Percentiles rank a stretch among this genome's conserved stretches.
phyloP scores from a whole-genome alignment of 345 rosid species.

The Brassica juncea region DNA sequence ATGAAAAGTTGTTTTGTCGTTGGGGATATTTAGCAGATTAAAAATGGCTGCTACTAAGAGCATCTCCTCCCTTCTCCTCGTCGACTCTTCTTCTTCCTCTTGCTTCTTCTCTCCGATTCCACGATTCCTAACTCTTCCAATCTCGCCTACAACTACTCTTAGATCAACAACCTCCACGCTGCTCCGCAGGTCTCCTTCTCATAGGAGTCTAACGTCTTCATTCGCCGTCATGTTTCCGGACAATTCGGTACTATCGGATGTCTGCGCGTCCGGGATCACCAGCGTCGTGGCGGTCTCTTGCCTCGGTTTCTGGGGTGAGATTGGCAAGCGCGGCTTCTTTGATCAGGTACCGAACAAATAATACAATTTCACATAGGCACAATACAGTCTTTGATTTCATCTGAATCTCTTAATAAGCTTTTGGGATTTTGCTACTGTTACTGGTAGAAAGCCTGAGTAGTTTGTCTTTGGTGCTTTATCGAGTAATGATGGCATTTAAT shows the following conservation, averaged over 20 bases:
- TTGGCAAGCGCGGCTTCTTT: constrained; percentile 60
- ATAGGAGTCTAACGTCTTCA: constrained; percentile 18
- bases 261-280: constrained; percentile 48
- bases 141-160: neutral
- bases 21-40: neutral
- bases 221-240: constrained; percentile 46
- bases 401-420: neutral
- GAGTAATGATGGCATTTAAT: constrained; percentile 7
- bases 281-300: constrained; percentile 48
- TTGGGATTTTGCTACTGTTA: neutral
- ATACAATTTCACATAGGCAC: neutral
- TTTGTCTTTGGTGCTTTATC: constrained; percentile 7
- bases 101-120: constrained; percentile 6
- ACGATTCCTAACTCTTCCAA: constrained; percentile 9
- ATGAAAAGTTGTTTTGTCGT: neutral
- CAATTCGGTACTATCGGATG: constrained; percentile 55
- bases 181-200: constrained; percentile 20
- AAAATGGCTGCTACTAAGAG: neutral
- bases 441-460: neutral
- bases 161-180: constrained; percentile 4
- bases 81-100: neutral
- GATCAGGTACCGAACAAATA: constrained; percentile 50
- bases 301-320: constrained; percentile 62
- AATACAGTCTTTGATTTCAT: neutral
- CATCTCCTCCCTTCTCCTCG: neutral